phyloP scores from a whole-genome alignment of 306 rosid genomes.

The Mucuna pruriens region DNA sequence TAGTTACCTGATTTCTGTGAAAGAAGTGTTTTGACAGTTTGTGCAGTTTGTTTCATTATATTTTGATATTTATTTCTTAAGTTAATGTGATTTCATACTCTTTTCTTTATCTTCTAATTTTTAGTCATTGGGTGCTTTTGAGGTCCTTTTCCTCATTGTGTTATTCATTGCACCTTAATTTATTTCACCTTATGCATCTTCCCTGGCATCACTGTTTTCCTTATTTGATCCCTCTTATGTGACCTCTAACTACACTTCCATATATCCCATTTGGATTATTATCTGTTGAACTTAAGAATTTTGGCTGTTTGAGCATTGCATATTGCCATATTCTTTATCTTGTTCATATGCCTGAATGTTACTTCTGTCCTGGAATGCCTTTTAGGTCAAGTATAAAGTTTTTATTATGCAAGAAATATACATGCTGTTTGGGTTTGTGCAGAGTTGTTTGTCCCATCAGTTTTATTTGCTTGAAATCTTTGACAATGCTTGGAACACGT shows the following conservation, averaged over 20 bases:
- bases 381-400: neutral
- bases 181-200: constrained; percentile 4
- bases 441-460: constrained; percentile 5
- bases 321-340: neutral
- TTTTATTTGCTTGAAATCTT: constrained; percentile 32
- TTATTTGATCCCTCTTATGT: neutral
- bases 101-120: constrained; percentile 5
- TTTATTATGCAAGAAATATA: constrained; percentile 3
- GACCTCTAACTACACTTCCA: neutral
- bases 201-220: neutral
- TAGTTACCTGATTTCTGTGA: neutral
- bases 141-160: neutral
- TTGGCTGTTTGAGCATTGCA: constrained; percentile 18
- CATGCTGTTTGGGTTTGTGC: constrained; percentile 19
- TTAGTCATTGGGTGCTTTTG: constrained; percentile 6
- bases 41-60: neutral
- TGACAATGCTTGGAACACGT: constrained; percentile 14
- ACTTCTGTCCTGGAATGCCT: neutral
- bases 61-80: neutral
- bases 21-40: neutral
- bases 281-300: neutral
- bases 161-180: neutral
- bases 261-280: neutral
- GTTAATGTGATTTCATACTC: neutral
- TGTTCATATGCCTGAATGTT: constrained; percentile 19